phyloP scores from a whole-genome alignment of 208 protist species.

The Acanthamoeba healyi region DNA sequence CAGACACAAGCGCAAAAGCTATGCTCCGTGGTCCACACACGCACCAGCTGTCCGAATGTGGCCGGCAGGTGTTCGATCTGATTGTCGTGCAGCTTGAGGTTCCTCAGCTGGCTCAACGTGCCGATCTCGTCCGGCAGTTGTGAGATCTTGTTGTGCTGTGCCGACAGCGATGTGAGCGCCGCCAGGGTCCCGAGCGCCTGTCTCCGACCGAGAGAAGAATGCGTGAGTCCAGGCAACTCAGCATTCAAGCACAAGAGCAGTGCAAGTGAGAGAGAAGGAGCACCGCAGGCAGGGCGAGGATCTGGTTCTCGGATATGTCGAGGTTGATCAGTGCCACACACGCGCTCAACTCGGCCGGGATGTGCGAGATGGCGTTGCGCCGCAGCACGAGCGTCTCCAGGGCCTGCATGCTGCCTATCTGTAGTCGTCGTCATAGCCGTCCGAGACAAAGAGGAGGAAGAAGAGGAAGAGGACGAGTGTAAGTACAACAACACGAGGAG shows the following conservation, averaged over 20 bases:
- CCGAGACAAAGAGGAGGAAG: not conserved
- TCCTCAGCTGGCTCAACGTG: not conserved
- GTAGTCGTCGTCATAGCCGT: too few relatives aligned
- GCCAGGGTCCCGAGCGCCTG: slow-evolving; percentile 1
- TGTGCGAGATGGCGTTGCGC: not conserved
- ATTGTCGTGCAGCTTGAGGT: slow-evolving; percentile 69
- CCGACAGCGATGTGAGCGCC: slow-evolving; percentile 27
- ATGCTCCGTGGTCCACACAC: not conserved
- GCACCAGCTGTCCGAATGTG: slow-evolving; percentile 49
- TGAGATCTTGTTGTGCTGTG: slow-evolving; percentile 63
- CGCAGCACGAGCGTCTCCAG: slow-evolving; percentile 47
- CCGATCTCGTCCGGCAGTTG: slow-evolving; percentile 22
- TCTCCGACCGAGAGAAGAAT: not conserved
- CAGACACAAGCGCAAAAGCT: not conserved
- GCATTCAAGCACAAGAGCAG: too few relatives aligned
- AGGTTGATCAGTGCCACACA: slow-evolving; percentile 42
- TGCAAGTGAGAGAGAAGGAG: not conserved
- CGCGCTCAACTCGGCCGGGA: slow-evolving; percentile 2
- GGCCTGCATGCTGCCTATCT: not conserved
- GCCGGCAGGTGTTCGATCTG: not conserved
- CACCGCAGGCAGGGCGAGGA: slow-evolving; percentile 1
- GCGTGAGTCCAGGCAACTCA: not conserved
- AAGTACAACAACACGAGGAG: not conserved
- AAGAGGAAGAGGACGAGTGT: not conserved
- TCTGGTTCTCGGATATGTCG: slow-evolving; percentile 71